These are phyloP conservation scores for Hanseniaspora lindneri DNA, from an alignment of 805 yeast genomes.

Conservation along the genomic window DNA sequence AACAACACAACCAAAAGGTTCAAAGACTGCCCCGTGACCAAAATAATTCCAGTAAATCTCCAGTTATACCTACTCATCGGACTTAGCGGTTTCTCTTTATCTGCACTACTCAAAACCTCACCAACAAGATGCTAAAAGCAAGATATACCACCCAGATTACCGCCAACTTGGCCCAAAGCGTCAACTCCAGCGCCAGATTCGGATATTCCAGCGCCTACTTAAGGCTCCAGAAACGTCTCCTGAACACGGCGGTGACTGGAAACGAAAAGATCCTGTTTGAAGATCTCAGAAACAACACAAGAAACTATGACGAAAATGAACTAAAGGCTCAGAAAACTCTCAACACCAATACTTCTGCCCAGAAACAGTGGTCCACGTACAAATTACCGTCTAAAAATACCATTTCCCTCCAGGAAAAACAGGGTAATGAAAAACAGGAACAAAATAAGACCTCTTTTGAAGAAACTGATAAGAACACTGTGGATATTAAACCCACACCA, in stretches of 20 bases:
- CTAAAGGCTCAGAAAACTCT: background rate
- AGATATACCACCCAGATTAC: too few relatives aligned
- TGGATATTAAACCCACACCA: background rate
- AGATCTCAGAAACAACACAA: constrained; percentile 10
- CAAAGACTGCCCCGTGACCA: too few relatives aligned
- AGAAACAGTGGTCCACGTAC: constrained; percentile 35
- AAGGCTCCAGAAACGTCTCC: background rate
- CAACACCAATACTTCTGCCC: background rate
- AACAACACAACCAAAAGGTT: too few relatives aligned
- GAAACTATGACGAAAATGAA: constrained; percentile 1
- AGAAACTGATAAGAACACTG: constrained; percentile 18
- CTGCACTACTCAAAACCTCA: too few relatives aligned
- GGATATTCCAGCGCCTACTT: background rate
- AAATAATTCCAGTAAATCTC: too few relatives aligned
- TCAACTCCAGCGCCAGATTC: background rate
- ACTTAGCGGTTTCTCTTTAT: too few relatives aligned
- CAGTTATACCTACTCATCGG: too few relatives aligned
- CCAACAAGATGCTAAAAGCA: too few relatives aligned
- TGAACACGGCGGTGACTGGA: background rate
- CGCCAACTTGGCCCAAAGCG: too few relatives aligned
- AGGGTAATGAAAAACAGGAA: constrained; percentile 18
- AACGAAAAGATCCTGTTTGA: constrained; percentile 9
- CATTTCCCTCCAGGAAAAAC: constrained; percentile 30
- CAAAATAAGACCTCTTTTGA: background rate
- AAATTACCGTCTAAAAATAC: constrained; percentile 36